A percentile compares a stretch with the other conserved stretches of the same genome.
These are phyloP conservation scores for Miscanthus lutarioriparius DNA, from an alignment of 176 grass and related monocot species.

Conservation along the genomic window DNA sequence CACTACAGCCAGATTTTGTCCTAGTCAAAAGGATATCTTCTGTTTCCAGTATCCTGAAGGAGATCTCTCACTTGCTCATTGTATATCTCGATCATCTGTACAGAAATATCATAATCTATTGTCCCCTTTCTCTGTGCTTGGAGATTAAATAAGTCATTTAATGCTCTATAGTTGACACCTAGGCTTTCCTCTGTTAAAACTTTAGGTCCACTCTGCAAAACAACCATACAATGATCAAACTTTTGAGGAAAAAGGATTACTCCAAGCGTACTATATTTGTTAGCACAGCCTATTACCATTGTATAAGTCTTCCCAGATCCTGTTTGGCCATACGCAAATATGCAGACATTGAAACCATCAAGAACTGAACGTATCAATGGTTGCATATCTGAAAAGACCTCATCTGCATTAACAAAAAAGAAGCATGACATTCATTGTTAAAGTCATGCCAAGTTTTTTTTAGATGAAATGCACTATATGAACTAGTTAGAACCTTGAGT, in stretches of 20 bases:
- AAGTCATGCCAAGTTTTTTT: neutral
- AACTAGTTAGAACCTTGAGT: slow-evolving; percentile 69
- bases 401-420: slow-evolving; percentile 66
- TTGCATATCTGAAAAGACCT: slow-evolving; percentile 86
- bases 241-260: neutral
- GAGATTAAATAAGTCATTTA: slow-evolving; percentile 88
- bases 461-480: neutral
- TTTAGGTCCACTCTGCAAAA: slow-evolving; percentile 78
- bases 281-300: slow-evolving; percentile 59
- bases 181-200: slow-evolving; percentile 53
- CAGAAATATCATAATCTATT: slow-evolving; percentile 72
- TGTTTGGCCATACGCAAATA: slow-evolving; percentile 98
- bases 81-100: slow-evolving; percentile 99
- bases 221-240: slow-evolving; percentile 14
- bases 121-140: slow-evolving; percentile 62
- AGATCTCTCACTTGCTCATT: slow-evolving; percentile 98
- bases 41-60: slow-evolving; percentile 61
- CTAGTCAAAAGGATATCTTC: slow-evolving; percentile 83
- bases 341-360: slow-evolving; percentile 95
- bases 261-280: neutral
- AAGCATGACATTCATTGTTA: neutral
- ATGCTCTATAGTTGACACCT: slow-evolving; percentile 91
- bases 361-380: slow-evolving; percentile 91
- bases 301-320: slow-evolving; percentile 94
- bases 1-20: neutral